Percentiles rank a stretch among this genome's conserved stretches.
Conservation (phyloP, 202 grass and related monocot species). For the Tripidium arundinaceum region DNA sequence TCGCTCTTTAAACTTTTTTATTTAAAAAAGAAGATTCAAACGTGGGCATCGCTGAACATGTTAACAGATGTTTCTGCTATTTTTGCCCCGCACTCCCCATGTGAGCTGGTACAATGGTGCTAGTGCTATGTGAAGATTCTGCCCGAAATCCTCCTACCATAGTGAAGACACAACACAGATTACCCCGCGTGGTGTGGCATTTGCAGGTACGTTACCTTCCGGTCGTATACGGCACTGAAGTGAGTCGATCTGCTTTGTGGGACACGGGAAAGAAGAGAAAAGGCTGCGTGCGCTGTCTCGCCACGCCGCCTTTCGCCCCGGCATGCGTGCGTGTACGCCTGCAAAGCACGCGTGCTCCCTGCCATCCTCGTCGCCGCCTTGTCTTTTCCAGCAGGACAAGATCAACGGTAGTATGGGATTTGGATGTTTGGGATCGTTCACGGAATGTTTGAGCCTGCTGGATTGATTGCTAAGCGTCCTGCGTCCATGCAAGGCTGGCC, state of each 20-base stretch:
- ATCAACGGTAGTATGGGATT: no score
- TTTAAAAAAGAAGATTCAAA: not conserved
- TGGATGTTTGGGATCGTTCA: no score
- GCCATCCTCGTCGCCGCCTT: no score
- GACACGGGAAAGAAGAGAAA: not conserved
- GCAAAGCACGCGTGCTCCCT: conserved; percentile 16
- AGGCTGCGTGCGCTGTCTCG: conserved; percentile 14
- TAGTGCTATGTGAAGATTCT: not conserved
- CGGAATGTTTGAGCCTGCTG: no score
- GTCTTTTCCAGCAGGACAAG: no score
- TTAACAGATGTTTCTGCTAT: not conserved
- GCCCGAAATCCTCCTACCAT: not conserved
- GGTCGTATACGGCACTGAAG: not conserved
- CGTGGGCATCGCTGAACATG: not conserved
- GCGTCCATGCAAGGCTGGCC: no score
- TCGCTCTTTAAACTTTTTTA: no score
- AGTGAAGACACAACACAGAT: not conserved
- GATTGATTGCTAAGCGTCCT: no score
- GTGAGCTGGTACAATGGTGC: not conserved
- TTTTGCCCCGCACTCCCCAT: not conserved
- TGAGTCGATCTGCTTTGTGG: not conserved
- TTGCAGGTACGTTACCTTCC: not conserved
- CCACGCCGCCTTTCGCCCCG: not conserved
- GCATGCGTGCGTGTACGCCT: not conserved
- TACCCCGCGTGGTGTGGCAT: not conserved